A percentile compares a stretch with the other conserved stretches of the same genome.
Evolutionary conservation across 2,329 filamentous ascomycete genomes (phyloP).

Genomic region (Penicillium sp.): DNA sequence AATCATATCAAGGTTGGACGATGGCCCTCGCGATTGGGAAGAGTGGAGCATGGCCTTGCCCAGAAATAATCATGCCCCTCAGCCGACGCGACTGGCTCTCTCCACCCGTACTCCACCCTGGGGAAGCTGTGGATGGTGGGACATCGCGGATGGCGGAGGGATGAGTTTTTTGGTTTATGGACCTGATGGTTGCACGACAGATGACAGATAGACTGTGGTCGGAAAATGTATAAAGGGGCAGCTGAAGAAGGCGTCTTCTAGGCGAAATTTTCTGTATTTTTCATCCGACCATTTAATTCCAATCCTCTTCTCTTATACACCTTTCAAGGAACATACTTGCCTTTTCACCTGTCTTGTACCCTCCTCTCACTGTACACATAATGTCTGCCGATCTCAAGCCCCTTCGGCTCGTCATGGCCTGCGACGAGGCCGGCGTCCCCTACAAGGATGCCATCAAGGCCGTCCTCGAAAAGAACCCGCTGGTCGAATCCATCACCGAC

Average conservation of each 20-base stretch:
- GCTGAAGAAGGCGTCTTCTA: not conserved
- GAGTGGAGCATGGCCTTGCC: constrained; percentile 9
- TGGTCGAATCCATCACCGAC: constrained; percentile 70
- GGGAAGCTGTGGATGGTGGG: constrained; percentile 8
- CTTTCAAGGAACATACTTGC: not conserved
- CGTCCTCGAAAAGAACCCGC: constrained; percentile 68
- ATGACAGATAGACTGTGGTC: not conserved
- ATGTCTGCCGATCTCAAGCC: constrained; percentile 43
- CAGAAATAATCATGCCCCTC: not conserved
- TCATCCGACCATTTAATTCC: not conserved
- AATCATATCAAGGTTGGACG: constrained; percentile 3
- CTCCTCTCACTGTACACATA: constrained; percentile 13
- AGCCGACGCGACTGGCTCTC: constrained; percentile 15
- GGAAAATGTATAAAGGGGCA: constrained; percentile 4
- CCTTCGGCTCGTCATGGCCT: constrained; percentile 65
- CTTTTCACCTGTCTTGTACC: not conserved
- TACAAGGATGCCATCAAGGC: constrained; percentile 80
- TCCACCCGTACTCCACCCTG: constrained; percentile 22
- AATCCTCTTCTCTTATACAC: not conserved
- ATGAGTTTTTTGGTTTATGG: not conserved
- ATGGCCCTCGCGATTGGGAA: constrained; percentile 9
- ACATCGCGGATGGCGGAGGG: not conserved
- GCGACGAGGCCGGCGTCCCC: constrained; percentile 72
- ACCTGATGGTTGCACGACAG: constrained; percentile 5
- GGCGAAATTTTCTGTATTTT: not conserved